Evolutionary conservation across 805 yeast species (phyloP).

Genomic region (Wickerhamomyces rabaulensis): DNA sequence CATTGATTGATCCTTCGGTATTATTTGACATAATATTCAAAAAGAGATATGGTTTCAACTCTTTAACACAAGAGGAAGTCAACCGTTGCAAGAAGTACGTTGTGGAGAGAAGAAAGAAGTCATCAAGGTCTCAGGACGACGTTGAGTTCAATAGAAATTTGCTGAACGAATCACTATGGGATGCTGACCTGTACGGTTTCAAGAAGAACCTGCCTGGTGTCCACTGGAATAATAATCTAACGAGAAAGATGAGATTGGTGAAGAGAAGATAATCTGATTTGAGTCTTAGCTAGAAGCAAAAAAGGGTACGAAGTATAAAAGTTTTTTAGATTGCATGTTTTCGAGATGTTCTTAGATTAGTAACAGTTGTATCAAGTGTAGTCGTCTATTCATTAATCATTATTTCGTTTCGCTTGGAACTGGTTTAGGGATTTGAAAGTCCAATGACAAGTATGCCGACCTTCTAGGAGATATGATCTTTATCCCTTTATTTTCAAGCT

Average conservation of each 20-base stretch:
- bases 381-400: not conserved
- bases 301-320: too few species aligned
- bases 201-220: slow-evolving; percentile 42
- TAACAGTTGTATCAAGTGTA: too few species aligned
- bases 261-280: slow-evolving; percentile 20
- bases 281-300: too few species aligned
- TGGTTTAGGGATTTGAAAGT: slow-evolving; percentile 48
- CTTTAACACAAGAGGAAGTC: slow-evolving; percentile 78
- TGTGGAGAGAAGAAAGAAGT: slow-evolving; percentile 44
- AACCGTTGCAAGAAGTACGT: slow-evolving; percentile 76
- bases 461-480: slow-evolving; percentile 44
- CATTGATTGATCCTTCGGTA: slow-evolving; percentile 59
- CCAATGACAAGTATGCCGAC: slow-evolving; percentile 50
- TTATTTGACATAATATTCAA: slow-evolving; percentile 74
- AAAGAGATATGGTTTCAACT: slow-evolving; percentile 65
- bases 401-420: not conserved
- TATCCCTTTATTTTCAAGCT: slow-evolving; percentile 24
- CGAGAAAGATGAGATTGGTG: slow-evolving; percentile 46
- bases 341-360: too few species aligned
- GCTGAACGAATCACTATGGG: slow-evolving; percentile 28
- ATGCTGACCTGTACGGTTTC: slow-evolving; percentile 38
- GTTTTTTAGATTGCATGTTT: too few species aligned
- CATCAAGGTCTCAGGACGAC: slow-evolving; percentile 11
- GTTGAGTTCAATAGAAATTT: slow-evolving; percentile 23
- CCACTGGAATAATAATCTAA: slow-evolving; percentile 57